Percentiles rank a stretch among this genome's conserved stretches.
Conservation (phyloP, 2,329 filamentous ascomycete species). For the Dactylellina drechsleri region DNA sequence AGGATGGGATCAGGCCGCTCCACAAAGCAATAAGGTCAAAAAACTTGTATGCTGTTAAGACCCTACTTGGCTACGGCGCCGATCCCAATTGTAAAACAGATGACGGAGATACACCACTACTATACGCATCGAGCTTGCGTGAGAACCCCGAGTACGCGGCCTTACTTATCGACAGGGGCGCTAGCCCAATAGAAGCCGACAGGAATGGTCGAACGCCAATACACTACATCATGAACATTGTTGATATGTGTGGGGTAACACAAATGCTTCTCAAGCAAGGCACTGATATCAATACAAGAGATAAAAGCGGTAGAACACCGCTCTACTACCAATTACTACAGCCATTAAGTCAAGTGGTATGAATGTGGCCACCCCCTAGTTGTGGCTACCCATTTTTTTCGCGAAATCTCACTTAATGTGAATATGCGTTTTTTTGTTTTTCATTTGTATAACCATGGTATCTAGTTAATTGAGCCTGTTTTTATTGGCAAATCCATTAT, state of each 20-base stretch:
- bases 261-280: not conserved
- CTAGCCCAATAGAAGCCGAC: not conserved
- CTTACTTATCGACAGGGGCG: not conserved
- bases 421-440: too few relatives aligned
- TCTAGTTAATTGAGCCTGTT: too few relatives aligned
- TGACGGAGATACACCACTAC: not conserved
- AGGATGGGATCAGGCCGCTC: not conserved
- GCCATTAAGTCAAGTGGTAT: too few relatives aligned
- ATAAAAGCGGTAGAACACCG: not conserved
- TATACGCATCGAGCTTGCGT: not conserved
- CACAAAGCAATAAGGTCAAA: not conserved
- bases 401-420: too few relatives aligned
- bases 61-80: not conserved
- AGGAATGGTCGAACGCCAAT: not conserved
- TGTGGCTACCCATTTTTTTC: too few relatives aligned
- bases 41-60: not conserved
- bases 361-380: too few relatives aligned
- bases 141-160: not conserved
- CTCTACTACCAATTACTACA: not conserved
- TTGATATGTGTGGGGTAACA: not conserved
- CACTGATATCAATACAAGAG: not conserved
- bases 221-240: not conserved
- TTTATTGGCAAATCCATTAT: too few relatives aligned
- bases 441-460: too few relatives aligned
- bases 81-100: not conserved